Conservation (phyloP, 495 filamentous ascomycete species). For the Trypethelium eluteriae region DNA sequence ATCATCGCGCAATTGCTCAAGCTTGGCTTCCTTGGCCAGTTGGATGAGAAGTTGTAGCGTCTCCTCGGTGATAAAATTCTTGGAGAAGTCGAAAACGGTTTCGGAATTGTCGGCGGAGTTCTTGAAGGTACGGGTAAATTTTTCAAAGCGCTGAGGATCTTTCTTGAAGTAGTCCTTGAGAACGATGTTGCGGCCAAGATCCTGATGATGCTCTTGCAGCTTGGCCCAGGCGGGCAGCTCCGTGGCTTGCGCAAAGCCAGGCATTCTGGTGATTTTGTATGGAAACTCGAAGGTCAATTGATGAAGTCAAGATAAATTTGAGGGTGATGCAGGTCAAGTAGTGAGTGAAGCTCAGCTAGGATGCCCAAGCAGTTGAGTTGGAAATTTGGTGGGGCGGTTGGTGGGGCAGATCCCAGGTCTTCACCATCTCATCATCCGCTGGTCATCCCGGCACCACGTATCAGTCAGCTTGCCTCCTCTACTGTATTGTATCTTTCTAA, state of each 20-base stretch:
- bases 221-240: conserved; percentile 76
- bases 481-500: neutral
- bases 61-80: conserved; percentile 94
- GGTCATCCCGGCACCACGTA: no score
- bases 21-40: conserved; percentile 79
- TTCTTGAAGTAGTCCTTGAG: conserved; percentile 87
- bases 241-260: conserved; percentile 63
- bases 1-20: conserved; percentile 88
- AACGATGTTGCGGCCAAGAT: conserved; percentile 76
- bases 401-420: neutral
- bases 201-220: conserved; percentile 80
- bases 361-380: neutral
- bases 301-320: no score
- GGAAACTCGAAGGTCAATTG: neutral
- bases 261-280: conserved; percentile 29
- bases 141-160: conserved; percentile 81
- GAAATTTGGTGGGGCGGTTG: neutral
- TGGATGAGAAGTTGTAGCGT: conserved; percentile 78
- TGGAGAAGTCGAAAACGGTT: conserved; percentile 96
- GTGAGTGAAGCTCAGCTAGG: neutral
- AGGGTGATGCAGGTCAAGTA: neutral
- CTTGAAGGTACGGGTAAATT: conserved; percentile 76
- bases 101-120: conserved; percentile 71
- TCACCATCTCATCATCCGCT: no score
- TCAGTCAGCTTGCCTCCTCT: neutral